Evolutionary conservation across 2,329 filamentous ascomycete genomes (phyloP), one percentile per base, ranked within the genome.

Genomic region (Penicillium occitanis): DNA sequence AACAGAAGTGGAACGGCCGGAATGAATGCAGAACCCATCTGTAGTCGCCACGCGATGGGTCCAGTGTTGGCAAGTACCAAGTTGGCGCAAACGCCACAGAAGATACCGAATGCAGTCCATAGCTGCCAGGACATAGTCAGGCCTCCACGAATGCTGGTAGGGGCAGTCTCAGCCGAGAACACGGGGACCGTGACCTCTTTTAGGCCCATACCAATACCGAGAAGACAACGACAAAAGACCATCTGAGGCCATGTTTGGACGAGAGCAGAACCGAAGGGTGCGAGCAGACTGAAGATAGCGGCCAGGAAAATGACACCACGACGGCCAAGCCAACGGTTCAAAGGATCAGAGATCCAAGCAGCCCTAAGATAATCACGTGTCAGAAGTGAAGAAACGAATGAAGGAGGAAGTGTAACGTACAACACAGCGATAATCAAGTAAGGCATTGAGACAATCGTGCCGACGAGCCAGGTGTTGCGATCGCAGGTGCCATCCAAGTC

Each of bases 341-440:
- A 71, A 0, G 87, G 87, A 69, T 91, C 89, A 1, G 88, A 88
- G n/a, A 90, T 76, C 88, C 88, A 90, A 73, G 86, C 0, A 82
- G 83, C 46, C 78, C 86, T 25, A 70, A 17, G 30, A 37, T 33
- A 40, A 40, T 55, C 30, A 22, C 51, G n/a, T 42, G 37, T 59
- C 37, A 60, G 37, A 10, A 33, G 37, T 44, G 25, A 37, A 13
- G n/a, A 44, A 28, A 37, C 22, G 3, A 46, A 30, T 11, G 10
- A 60, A 44, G 2, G 13, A 40, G 46, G 33, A 30, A 28, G 7
- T 22, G 46, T 35, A 44, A 65, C 66, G 33, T 63, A 67, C 66
- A 67, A 19, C 19, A 67, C 19, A 19, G 72, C 69, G 84, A 83
- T 60, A 84, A 80, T 58, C 79, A 83, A 25, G 85, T 81, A 68